Percentiles rank a stretch among this genome's conserved stretches.
Evolutionary conservation across 345 rosid genomes (phyloP).

Genomic region (Acer yangbiense): DNA sequence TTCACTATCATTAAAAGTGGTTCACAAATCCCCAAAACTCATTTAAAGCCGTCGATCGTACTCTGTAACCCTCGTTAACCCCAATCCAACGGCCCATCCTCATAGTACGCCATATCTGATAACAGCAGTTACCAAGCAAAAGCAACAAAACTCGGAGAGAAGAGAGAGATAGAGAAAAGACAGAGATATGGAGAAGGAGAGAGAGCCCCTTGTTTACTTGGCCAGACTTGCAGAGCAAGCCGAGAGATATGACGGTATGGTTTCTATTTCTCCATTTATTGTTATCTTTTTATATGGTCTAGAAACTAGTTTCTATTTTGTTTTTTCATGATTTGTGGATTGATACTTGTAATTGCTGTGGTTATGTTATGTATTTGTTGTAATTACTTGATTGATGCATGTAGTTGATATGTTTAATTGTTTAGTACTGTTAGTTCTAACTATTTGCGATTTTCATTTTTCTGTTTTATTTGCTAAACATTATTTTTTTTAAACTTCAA

Average conservation of each 20-base stretch:
- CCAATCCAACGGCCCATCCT: conserved; percentile 41
- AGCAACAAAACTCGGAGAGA: background rate
- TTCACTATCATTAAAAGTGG: background rate
- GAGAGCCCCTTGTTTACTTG: conserved; percentile 79
- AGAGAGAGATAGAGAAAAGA: background rate
- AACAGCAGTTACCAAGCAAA: conserved; percentile 12
- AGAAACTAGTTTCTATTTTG: background rate
- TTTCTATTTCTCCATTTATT: background rate
- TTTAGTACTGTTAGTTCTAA: background rate
- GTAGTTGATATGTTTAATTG: background rate
- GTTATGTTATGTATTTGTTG: background rate
- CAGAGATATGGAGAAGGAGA: conserved; percentile 77
- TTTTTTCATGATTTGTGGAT: background rate
- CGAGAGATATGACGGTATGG: conserved; percentile 84
- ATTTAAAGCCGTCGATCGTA: conserved; percentile 31
- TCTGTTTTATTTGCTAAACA: background rate
- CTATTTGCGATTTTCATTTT: background rate
- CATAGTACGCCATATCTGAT: conserved; percentile 15
- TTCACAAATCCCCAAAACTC: conserved; percentile 10
- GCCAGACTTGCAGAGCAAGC: conserved; percentile 95
- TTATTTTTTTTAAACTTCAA: background rate
- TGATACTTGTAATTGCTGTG: background rate
- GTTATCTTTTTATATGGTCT: background rate
- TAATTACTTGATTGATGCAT: background rate
- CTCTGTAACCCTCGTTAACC: conserved; percentile 7